Base-by-base conservation (phyloP, 257 asterid species). In the Ilex asprella region DNA sequence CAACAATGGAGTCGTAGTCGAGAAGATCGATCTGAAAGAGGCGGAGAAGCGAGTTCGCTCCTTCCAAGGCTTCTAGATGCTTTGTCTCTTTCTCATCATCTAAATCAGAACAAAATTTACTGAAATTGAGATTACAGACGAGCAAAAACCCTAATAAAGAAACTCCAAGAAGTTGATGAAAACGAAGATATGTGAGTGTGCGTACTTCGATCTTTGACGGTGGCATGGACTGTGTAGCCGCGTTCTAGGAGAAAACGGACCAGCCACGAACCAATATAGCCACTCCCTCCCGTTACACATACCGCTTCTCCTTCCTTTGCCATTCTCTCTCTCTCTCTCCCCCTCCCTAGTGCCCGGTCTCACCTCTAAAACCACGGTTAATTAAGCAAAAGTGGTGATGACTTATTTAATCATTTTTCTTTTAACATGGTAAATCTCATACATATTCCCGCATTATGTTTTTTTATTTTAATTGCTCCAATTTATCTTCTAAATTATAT, bases 281-380 rank as follows among this genome's bases (percentile, higher is more conserved):
- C 97, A 75, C 94, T 89, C 72, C 83, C 97, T 31, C 97, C 97
- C 7, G 97, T 87, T 1, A 89, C 95, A 64, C 95, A 89, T 14
- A 84, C 94, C 30, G 70, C 79, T 69, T 87, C 87, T 53, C 79
- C 79, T 67, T 64, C 74, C 8, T 43, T 59, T 39, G 67, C 79
- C 87, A 82, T 81, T n/a, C 27, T 21, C 27, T 21, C 27, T 50
- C 55, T 9, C 55, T 1, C 55, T 6, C n/a, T 5, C 55, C 1
- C n/a, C 1, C 16, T 11, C 16, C 6, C 10, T 1, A 41, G 47
- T 41, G 7, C 55, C 13, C 55, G 15, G 15, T n/a, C 16, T 21
- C 27, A 21, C 27, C 27, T 21, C 27, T 21, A 21, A 21, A 21
- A 21, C 27, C 27, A 21, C 27, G 27, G 27, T 21, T 21, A 21